phyloP scores from a whole-genome alignment of 1,284 basidiomycete species.

The Fomitopsis betulina region DNA sequence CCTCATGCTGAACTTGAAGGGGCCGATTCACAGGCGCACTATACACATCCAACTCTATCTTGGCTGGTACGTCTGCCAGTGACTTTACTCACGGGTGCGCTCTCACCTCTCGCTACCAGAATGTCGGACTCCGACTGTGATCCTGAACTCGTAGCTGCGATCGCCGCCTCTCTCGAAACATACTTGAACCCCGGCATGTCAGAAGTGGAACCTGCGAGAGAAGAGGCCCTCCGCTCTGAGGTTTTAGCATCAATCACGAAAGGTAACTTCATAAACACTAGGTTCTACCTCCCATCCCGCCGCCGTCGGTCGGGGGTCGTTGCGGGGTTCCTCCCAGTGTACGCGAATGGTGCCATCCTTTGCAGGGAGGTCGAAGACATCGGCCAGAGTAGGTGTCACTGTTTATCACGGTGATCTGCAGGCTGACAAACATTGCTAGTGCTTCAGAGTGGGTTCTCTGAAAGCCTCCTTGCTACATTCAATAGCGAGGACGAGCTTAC shows the following conservation, averaged over 20 bases:
- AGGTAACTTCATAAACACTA: slow-evolving; percentile 15
- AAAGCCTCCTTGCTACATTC: not conserved
- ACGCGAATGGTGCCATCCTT: slow-evolving; percentile 16
- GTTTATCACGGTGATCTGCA: not conserved
- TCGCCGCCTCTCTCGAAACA: no score
- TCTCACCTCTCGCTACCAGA: not conserved
- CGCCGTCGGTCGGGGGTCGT: slow-evolving; percentile 10
- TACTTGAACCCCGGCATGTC: no score
- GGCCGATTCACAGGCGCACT: not conserved
- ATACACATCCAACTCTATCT: not conserved
- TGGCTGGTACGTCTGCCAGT: not conserved
- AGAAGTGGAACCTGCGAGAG: not conserved
- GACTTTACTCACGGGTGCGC: not conserved
- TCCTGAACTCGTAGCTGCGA: not conserved
- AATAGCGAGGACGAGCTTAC: no score
- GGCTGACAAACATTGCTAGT: not conserved
- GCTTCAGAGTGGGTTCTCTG: not conserved
- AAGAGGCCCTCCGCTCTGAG: not conserved
- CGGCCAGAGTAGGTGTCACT: slow-evolving; percentile 8
- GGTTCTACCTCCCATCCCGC: slow-evolving; percentile 15
- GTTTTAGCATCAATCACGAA: not conserved
- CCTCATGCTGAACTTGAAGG: not conserved
- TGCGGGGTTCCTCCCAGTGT: slow-evolving; percentile 8
- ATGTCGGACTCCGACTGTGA: not conserved
- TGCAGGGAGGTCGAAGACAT: slow-evolving; percentile 10